These are phyloP conservation scores for Rosellinia necatrix DNA, from an alignment of 2,329 filamentous ascomycete species.

Conservation along the genomic window DNA sequence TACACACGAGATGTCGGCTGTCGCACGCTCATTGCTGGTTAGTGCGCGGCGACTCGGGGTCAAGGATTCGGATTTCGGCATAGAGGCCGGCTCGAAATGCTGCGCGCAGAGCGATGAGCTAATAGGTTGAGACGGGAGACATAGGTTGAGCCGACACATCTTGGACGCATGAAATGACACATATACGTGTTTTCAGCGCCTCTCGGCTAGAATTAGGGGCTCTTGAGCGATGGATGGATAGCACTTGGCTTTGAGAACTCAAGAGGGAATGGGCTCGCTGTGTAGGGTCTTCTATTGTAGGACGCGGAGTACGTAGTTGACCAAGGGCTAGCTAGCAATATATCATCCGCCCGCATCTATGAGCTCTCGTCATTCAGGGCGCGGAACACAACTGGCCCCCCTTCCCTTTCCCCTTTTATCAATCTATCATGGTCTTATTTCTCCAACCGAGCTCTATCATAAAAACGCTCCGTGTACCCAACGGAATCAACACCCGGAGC, in stretches of 20 bases:
- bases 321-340: neutral
- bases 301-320: neutral
- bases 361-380: neutral
- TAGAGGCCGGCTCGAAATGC: neutral
- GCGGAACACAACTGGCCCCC: neutral
- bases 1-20: neutral
- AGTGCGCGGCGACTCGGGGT: too few species aligned
- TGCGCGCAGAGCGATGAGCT: too few species aligned
- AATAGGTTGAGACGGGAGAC: too few species aligned
- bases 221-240: neutral
- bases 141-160: neutral
- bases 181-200: neutral
- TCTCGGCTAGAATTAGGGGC: neutral
- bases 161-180: neutral
- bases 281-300: neutral
- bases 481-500: neutral
- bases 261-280: neutral
- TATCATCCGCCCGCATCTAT: neutral
- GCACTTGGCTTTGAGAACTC: neutral
- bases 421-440: neutral
- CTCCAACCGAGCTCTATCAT: slow-evolving; percentile 27
- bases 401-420: neutral
- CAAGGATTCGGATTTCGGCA: neutral
- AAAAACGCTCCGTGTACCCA: slow-evolving; percentile 20
- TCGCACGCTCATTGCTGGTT: neutral